Conservation (phyloP, 2,329 filamentous ascomycete species). For the Xylariaceae sp. region DNA sequence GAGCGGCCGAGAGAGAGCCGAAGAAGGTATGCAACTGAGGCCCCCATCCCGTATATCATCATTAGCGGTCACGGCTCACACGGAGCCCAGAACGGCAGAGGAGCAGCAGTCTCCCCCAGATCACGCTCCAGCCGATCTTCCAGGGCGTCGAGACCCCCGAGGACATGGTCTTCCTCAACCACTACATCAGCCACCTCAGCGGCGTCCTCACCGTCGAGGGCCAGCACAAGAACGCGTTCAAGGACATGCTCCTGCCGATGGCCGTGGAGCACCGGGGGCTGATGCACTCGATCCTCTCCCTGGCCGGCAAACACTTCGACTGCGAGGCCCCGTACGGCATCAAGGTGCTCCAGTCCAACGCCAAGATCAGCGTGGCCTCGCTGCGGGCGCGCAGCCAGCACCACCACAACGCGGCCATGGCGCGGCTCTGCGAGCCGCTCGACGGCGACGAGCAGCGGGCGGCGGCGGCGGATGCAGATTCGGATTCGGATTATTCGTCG, state of each 20-base stretch:
- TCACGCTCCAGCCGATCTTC: constrained; percentile 61
- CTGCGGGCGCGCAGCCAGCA: constrained; percentile 45
- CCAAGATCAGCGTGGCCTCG: constrained; percentile 36
- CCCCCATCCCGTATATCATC: background rate
- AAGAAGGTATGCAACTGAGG: constrained; percentile 48
- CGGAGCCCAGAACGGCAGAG: constrained; percentile 38
- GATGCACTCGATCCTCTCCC: constrained; percentile 83
- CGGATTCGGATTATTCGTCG: too few species aligned
- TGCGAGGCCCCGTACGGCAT: constrained; percentile 48
- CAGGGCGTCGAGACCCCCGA: constrained; percentile 73
- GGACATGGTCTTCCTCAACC: constrained; percentile 73
- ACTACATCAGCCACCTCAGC: constrained; percentile 75
- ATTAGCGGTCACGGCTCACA: too few species aligned
- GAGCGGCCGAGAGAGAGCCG: constrained; percentile 69
- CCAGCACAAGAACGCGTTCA: constrained; percentile 77
- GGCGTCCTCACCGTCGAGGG: constrained; percentile 75
- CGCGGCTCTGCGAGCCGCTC: constrained; percentile 42
- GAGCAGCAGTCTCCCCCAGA: constrained; percentile 40
- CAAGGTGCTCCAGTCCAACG: constrained; percentile 43
- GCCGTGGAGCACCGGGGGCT: constrained; percentile 71
- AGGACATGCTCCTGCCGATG: constrained; percentile 74
- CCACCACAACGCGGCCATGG: constrained; percentile 49
- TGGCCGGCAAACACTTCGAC: constrained; percentile 72
- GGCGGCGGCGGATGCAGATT: too few species aligned
- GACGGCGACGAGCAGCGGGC: constrained; percentile 31